Evolutionary conservation across 1,284 basidiomycete genomes (phyloP), one percentile per base, ranked within the genome.

Genomic region (Boletus calvinii): DNA sequence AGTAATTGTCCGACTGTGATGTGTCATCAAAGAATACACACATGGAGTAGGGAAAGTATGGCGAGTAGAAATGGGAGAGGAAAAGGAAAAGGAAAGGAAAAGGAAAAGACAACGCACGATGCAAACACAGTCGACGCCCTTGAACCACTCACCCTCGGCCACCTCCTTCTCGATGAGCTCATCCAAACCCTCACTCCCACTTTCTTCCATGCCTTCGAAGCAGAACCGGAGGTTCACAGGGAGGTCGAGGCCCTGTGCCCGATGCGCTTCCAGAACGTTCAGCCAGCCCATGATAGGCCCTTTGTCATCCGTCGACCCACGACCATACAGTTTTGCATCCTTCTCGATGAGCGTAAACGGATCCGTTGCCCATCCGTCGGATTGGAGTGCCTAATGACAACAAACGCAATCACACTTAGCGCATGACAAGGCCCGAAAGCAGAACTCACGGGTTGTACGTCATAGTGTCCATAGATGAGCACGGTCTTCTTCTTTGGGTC

Each of bases 151-250:
- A 37, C 76, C 86, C 52, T 81, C 79, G 46, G 78, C 73, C 53
- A 87, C 86, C 75, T 98, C 94, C 46, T 77, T 78, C 58, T 81
- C 75, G 61, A 99, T 94, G 46, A 98, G 83, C 48, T 92, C 92
- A 66, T 98, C 95, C 11, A 99, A 80, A 6, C 94, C 94, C 63
- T 94, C 92, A 40, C 90, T 93, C 7, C 96, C 96, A 61, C 81
- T 90, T 76, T 99, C 96, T 72, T 99, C 96, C 97, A 99, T 99
- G 8, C 96, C 94, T 72, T 99, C 96, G 65, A 99, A 95, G 76
- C 92, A 94, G 77, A 94, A 89, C 64, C 87, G 85, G 61, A 99
- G 73, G 73, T 99, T 99, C 49, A 99, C 96, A 1, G 96, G 96
- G 17, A 99, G 79, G 46, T 88, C 84, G 50, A 88, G 77, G 37